These are phyloP conservation scores for Malus orientalis DNA, from an alignment of 306 rosid genomes.

Conservation along the genomic window DNA sequence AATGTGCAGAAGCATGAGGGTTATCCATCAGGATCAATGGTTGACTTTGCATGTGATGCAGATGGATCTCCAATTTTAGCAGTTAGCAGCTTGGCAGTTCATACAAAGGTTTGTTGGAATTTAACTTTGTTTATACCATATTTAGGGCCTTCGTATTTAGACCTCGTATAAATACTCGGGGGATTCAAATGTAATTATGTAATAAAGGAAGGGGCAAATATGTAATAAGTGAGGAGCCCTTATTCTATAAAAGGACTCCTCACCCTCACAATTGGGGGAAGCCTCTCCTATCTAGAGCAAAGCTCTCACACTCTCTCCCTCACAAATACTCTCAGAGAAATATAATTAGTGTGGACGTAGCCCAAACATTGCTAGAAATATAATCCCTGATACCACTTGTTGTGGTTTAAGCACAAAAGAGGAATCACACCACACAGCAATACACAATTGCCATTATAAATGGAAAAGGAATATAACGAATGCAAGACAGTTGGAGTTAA, in stretches of 20 bases:
- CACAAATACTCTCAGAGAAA: no score
- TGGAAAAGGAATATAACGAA: not conserved
- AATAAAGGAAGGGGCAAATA: no score
- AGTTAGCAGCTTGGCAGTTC: constrained; percentile 77
- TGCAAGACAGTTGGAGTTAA: not conserved
- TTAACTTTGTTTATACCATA: not conserved
- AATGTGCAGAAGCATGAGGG: constrained; percentile 59
- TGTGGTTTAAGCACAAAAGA: not conserved
- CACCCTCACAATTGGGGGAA: no score
- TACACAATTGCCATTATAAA: not conserved
- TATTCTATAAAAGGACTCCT: no score
- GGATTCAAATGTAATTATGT: no score
- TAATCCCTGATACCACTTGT: not conserved
- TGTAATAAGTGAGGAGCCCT: no score
- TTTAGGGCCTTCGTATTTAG: no score
- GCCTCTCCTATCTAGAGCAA: no score
- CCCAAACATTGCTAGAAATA: no score
- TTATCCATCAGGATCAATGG: constrained; percentile 89
- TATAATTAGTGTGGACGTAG: no score
- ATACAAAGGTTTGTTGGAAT: constrained; percentile 46
- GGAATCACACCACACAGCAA: not conserved
- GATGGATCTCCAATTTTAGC: constrained; percentile 86
- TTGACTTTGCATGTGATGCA: constrained; percentile 81
- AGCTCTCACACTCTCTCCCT: no score
- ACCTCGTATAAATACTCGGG: no score